Evolutionary conservation across 148 eudicot species (phyloP).

Genomic region (Rhododendron griersonianum): DNA sequence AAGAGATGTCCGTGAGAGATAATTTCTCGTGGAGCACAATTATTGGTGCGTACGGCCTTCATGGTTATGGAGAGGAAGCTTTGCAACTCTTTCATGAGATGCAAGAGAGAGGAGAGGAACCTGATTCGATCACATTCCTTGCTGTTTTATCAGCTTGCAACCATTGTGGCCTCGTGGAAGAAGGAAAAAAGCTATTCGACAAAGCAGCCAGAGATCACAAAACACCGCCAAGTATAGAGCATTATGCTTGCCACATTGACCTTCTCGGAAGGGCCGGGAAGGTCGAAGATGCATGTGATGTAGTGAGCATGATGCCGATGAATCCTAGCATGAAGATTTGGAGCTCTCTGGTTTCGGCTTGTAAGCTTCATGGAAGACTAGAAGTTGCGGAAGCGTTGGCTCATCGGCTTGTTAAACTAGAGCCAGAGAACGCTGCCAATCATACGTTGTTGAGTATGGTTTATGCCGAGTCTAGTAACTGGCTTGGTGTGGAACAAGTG

Average conservation of each 20-base stretch:
- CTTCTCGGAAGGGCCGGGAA: constrained; percentile 50
- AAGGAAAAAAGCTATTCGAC: constrained; percentile 29
- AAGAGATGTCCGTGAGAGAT: constrained; percentile 26
- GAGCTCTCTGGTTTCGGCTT: constrained; percentile 47
- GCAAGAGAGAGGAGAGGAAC: constrained; percentile 25
- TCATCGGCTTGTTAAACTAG: constrained; percentile 21
- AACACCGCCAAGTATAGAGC: constrained; percentile 21
- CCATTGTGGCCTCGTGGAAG: constrained; percentile 45
- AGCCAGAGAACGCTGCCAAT: constrained; percentile 45
- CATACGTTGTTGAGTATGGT: constrained; percentile 37
- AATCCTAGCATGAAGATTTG: constrained; percentile 32
- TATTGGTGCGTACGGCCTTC: constrained; percentile 35
- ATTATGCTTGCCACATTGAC: constrained; percentile 46
- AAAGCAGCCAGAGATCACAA: constrained; percentile 15
- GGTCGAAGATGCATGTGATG: constrained; percentile 40
- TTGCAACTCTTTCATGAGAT: constrained; percentile 30
- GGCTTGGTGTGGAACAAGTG: constrained; percentile 35
- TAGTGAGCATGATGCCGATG: constrained; percentile 38
- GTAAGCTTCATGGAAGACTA: constrained; percentile 43
- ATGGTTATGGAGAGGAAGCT: constrained; percentile 34
- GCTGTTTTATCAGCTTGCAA: constrained; percentile 42
- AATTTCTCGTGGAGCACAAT: constrained; percentile 38
- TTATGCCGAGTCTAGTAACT: constrained; percentile 40
- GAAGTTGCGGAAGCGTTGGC: constrained; percentile 36
- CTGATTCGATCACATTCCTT: constrained; percentile 36